Evolutionary conservation across 768 basidiomycete species (phyloP).

Genomic region (Fibroporia radiculosa): DNA sequence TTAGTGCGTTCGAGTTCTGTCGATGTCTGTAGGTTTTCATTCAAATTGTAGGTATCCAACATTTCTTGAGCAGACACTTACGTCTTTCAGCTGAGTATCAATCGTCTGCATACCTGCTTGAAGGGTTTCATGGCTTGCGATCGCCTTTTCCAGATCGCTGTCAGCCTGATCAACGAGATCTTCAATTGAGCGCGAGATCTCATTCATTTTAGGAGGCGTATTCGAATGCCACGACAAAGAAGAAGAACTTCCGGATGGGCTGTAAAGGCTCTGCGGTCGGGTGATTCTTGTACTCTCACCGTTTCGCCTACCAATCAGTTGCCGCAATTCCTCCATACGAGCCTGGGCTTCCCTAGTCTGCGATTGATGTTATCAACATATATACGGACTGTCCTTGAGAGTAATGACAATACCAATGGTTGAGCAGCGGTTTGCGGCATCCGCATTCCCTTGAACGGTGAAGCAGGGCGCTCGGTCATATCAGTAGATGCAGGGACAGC

Average conservation of each 20-base stretch:
- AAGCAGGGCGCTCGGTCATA: constrained; percentile 27
- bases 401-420: constrained; percentile 33
- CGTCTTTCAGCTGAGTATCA: constrained; percentile 49
- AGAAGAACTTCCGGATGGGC: constrained; percentile 9
- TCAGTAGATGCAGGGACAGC: constrained; percentile 6
- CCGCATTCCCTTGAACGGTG: constrained; percentile 47
- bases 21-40: constrained; percentile 36
- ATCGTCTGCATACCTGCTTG: constrained; percentile 42
- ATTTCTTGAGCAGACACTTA: constrained; percentile 21
- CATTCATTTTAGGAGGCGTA: constrained; percentile 19
- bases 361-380: constrained; percentile 1
- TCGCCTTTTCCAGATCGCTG: constrained; percentile 40
- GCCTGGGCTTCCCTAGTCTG: constrained; percentile 72
- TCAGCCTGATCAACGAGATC: constrained; percentile 53
- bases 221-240: constrained; percentile 13
- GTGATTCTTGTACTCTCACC: constrained; percentile 42
- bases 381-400: constrained; percentile 15
- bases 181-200: constrained; percentile 40
- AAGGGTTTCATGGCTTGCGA: constrained; percentile 48
- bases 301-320: constrained; percentile 56
- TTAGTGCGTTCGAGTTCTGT: constrained; percentile 55
- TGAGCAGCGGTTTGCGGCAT: constrained; percentile 32
- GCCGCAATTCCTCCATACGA: constrained; percentile 78
- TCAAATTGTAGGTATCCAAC: not conserved
- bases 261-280: constrained; percentile 33